These are phyloP conservation scores for Tylopilus orsonianus DNA, from an alignment of 1,284 basidiomycete genomes.

Conservation along the genomic window DNA sequence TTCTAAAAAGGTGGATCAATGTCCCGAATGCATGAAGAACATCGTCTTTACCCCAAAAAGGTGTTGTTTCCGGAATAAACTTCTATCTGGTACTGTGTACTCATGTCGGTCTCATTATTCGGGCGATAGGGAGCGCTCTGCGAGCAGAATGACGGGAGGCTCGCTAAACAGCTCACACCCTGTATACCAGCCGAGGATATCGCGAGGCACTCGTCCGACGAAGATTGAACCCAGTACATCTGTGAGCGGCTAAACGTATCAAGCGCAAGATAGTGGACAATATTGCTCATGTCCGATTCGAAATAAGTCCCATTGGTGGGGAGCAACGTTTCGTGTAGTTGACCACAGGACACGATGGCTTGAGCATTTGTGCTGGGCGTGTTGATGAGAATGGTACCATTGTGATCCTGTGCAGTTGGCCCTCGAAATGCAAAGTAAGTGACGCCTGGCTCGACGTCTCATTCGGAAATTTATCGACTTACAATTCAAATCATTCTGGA, in stretches of 20 bases:
- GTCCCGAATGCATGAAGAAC: neutral
- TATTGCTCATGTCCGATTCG: conserved; percentile 6
- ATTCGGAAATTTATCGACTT: neutral
- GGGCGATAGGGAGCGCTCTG: conserved; percentile 15
- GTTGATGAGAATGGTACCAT: conserved; percentile 13
- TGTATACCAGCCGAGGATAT: conserved; percentile 9
- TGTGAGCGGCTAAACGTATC: conserved; percentile 7
- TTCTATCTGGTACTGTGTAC: conserved; percentile 4
- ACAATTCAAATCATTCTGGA: conserved; percentile 18
- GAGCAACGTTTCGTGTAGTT: conserved; percentile 11
- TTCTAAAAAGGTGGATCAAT: conserved; percentile 10
- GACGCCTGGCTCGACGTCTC: neutral
- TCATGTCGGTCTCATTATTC: conserved; percentile 8
- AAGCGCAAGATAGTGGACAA: conserved; percentile 13
- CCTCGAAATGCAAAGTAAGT: neutral
- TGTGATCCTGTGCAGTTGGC: conserved; percentile 11
- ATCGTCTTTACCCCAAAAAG: conserved; percentile 3
- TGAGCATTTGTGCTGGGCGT: conserved; percentile 6
- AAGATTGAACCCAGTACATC: conserved; percentile 15
- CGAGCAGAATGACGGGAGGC: conserved; percentile 12
- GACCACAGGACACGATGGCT: conserved; percentile 8
- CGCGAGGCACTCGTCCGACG: conserved; percentile 2
- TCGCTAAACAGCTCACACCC: neutral
- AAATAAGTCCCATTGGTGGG: conserved; percentile 13
- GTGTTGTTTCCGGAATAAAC: conserved; percentile 11